These are phyloP conservation scores for Trichosanthes cucumerina DNA, from an alignment of 306 rosid genomes.

Conservation along the genomic window DNA sequence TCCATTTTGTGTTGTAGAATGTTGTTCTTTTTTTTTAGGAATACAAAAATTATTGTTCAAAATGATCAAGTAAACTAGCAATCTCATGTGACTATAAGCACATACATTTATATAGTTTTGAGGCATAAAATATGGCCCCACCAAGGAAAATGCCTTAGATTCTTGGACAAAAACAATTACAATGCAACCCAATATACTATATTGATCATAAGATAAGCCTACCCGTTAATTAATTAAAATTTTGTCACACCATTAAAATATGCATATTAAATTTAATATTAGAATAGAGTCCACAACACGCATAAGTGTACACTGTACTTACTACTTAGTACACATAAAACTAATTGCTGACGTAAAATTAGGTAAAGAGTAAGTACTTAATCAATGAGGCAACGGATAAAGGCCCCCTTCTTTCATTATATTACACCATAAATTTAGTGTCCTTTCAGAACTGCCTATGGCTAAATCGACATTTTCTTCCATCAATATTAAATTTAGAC, in stretches of 20 bases:
- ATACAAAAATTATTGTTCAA: no score
- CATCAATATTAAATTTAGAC: background rate
- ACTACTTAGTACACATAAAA: background rate
- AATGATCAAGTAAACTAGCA: background rate
- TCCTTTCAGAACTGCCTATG: background rate
- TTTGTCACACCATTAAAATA: background rate
- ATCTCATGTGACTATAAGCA: background rate
- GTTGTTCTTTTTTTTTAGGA: no score
- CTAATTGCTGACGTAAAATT: background rate
- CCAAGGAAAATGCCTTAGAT: background rate
- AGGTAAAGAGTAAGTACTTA: background rate
- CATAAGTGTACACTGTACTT: background rate
- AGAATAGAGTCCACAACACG: background rate
- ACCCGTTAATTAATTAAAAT: background rate
- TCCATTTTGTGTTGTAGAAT: no score
- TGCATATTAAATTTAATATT: background rate
- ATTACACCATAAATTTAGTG: background rate
- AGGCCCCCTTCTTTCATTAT: background rate
- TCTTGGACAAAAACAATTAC: background rate
- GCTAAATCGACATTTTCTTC: background rate
- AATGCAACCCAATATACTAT: background rate
- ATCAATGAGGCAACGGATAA: background rate
- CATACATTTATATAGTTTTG: background rate
- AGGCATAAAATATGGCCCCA: background rate
- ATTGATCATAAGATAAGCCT: background rate